These are phyloP conservation scores for Inonotus obliquus DNA, from an alignment of 1,284 basidiomycete genomes.

Conservation along the genomic window DNA sequence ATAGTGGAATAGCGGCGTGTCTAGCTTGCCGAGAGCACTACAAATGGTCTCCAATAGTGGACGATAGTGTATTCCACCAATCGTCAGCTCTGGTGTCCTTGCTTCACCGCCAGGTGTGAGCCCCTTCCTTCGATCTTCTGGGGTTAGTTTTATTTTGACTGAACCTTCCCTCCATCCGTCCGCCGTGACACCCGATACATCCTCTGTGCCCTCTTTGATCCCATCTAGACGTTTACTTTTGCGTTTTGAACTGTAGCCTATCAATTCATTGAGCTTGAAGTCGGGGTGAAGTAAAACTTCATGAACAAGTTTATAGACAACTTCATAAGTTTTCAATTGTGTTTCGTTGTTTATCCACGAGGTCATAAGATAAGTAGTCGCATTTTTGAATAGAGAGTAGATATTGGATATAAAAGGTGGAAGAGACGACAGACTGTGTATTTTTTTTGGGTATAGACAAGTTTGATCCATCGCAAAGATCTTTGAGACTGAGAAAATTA, in stretches of 20 bases:
- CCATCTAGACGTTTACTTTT: not conserved
- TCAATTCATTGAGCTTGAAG: not conserved
- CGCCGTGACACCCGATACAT: not conserved
- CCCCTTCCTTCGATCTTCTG: not conserved
- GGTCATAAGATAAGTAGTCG: not conserved
- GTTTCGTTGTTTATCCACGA: conserved; percentile 24
- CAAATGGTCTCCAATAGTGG: conserved; percentile 8
- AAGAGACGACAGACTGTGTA: not conserved
- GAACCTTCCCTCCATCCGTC: not conserved
- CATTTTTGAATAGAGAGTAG: conserved; percentile 8
- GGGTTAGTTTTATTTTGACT: not conserved
- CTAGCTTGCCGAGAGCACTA: not conserved
- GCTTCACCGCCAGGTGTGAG: not conserved
- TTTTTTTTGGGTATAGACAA: not conserved
- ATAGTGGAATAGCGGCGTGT: conserved; percentile 24
- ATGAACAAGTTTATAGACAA: conserved; percentile 26
- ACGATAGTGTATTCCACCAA: conserved; percentile 10
- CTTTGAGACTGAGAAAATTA: not conserved
- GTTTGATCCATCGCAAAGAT: not conserved
- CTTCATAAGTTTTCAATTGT: conserved; percentile 23
- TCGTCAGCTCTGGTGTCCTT: not conserved
- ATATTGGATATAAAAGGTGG: not conserved
- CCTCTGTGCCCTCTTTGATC: not conserved
- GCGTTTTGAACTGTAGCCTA: not conserved
- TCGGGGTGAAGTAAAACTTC: conserved; percentile 28